phyloP scores from a whole-genome alignment of 805 yeast species.

The Cyberlindnera japonica region DNA sequence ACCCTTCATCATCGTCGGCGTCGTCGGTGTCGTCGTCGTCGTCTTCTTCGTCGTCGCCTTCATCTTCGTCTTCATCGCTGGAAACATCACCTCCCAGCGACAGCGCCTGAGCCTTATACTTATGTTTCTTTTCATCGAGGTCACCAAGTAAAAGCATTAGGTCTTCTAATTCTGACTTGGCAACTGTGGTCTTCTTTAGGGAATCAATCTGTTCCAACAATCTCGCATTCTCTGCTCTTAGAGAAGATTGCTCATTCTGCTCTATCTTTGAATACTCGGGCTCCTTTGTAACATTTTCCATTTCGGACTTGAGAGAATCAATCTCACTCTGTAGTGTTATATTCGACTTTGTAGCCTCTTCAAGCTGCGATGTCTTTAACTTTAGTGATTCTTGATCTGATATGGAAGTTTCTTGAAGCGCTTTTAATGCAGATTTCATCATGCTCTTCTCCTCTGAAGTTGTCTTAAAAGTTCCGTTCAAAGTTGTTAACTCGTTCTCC shows the following conservation, averaged over 20 bases:
- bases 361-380: neutral
- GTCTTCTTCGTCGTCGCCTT: conserved; percentile 56
- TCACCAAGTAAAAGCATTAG: conserved; percentile 73
- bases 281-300: neutral
- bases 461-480: neutral
- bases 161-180: conserved; percentile 63
- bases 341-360: neutral
- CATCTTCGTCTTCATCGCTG: conserved; percentile 68
- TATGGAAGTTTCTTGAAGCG: neutral
- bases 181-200: conserved; percentile 31
- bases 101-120: conserved; percentile 51
- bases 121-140: conserved; percentile 61
- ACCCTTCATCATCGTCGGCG: too few species aligned
- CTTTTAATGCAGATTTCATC: neutral
- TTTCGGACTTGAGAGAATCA: neutral
- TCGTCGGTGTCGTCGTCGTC: conserved; percentile 19
- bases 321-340: neutral
- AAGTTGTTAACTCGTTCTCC: neutral
- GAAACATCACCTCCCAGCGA: conserved; percentile 57
- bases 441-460: neutral
- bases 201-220: conserved; percentile 15
- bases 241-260: neutral
- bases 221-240: conserved; percentile 19
- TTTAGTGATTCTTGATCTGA: neutral
- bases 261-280: neutral